Conservation (phyloP, 106 monocot genomes). For the Dendrobium officinale region DNA sequence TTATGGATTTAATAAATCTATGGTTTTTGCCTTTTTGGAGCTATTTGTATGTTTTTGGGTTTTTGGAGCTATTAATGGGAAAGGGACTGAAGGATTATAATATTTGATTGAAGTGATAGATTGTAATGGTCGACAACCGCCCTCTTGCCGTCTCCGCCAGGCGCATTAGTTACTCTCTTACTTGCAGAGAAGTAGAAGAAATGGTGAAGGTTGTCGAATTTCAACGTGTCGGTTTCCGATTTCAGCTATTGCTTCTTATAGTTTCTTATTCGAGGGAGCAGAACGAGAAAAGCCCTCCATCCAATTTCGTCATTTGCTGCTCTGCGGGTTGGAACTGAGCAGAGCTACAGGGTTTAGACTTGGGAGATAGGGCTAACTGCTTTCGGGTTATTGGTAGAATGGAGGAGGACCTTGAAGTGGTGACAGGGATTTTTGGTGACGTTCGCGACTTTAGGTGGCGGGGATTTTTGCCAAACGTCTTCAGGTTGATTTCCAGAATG, state of each 20-base stretch:
- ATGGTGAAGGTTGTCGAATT: background rate
- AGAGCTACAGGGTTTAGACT: background rate
- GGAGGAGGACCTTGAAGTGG: background rate
- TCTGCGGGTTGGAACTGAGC: background rate
- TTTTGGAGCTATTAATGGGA: too few species aligned
- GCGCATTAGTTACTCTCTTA: too few species aligned
- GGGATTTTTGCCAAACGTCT: background rate
- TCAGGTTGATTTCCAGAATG: background rate
- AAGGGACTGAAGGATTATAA: too few species aligned
- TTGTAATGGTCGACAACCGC: too few species aligned
- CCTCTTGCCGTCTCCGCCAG: too few species aligned
- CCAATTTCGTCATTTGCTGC: background rate
- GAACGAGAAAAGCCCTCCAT: background rate
- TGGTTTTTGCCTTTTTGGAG: too few species aligned
- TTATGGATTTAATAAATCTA: too few species aligned
- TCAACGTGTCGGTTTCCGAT: background rate
- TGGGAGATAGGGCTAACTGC: background rate
- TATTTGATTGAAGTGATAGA: too few species aligned
- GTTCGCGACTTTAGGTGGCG: background rate
- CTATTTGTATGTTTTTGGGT: too few species aligned
- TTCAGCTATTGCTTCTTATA: background rate
- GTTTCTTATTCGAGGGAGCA: background rate
- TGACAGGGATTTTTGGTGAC: background rate
- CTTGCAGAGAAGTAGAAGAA: too few species aligned
- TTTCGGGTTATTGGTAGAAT: background rate